Evolutionary conservation across 441 rosid species (phyloP), one percentile per base, ranked within the genome.

Genomic region (Hura crepitans): DNA sequence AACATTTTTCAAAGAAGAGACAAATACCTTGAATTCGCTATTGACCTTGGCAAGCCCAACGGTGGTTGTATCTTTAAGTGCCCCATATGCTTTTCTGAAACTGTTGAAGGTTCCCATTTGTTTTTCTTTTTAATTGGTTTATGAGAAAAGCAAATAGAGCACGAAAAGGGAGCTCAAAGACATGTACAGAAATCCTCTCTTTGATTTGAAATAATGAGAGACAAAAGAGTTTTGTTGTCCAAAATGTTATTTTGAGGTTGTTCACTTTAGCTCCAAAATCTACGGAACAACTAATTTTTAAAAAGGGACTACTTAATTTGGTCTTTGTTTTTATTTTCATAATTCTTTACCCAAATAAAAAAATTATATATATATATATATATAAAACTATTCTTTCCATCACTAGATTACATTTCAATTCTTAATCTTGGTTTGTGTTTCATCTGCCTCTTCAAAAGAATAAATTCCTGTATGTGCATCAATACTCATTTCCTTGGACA

Each of bases 1-100:
- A n/a, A n/a, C n/a, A 25, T 2, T 9, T 2, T 7, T 1, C 25
- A 28, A 59, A 37, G 1, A 17, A 45, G 0, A 49, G 61, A 45
- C 1, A 22, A 42, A 46, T 25, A 86, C 96, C 96, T 88, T 90
- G 74, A 79, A 88, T 70, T 90, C 96, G 30, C 93, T 90, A 60
- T 90, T 88, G 76, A 90, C 90, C 77, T 90, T 90, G 18, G 96
- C 96, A 51, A 90, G 87, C 67, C 96, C 96, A 67, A 90, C 96
- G 79, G 42, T 90, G 62, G 93, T 90, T 65, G 90, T 77, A 66
- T 90, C 96, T 84, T 90, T 90, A 59, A 90, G 88, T 14, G 93
- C 96, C 12, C 90, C 96, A 69, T 88, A 90, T 43, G 92, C 96
- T 75, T 86, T 88, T 72, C 93, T 79, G 51, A 90, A 83, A 68